Evolutionary conservation across 169 alveolate species (phyloP).

Genomic region (Hepatocystis sp.): DNA sequence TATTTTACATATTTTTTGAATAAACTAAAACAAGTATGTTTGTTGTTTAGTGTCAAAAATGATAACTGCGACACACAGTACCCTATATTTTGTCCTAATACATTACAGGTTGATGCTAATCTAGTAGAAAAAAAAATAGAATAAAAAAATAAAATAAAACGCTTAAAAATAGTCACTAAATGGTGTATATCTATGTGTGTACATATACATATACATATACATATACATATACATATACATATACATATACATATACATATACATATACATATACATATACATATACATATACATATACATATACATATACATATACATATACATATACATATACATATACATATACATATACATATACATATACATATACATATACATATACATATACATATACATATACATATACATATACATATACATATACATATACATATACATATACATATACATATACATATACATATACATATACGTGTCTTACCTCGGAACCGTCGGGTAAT

Average conservation of each 20-base stretch:
- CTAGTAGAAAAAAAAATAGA: slow-evolving; percentile 24
- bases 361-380: too few relatives aligned
- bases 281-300: not conserved
- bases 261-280: not conserved
- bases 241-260: not conserved
- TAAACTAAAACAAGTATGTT: slow-evolving; percentile 62
- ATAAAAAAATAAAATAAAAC: not conserved
- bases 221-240: not conserved
- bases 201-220: not conserved
- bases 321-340: too few relatives aligned
- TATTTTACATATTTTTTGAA: slow-evolving; percentile 46
- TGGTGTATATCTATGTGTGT: not conserved
- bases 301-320: too few relatives aligned
- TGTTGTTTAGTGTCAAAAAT: slow-evolving; percentile 81
- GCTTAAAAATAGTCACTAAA: not conserved
- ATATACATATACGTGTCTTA: slow-evolving; percentile 2
- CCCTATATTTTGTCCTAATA: slow-evolving; percentile 89
- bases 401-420: too few relatives aligned
- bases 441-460: too few relatives aligned
- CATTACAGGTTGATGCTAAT: slow-evolving; percentile 89
- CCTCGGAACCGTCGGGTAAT: slow-evolving; percentile 92
- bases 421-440: too few relatives aligned
- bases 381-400: too few relatives aligned
- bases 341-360: too few relatives aligned
- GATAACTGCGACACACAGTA: slow-evolving; percentile 84